phyloP scores from a whole-genome alignment of 208 protist species.

The Trichomonas tenax region DNA sequence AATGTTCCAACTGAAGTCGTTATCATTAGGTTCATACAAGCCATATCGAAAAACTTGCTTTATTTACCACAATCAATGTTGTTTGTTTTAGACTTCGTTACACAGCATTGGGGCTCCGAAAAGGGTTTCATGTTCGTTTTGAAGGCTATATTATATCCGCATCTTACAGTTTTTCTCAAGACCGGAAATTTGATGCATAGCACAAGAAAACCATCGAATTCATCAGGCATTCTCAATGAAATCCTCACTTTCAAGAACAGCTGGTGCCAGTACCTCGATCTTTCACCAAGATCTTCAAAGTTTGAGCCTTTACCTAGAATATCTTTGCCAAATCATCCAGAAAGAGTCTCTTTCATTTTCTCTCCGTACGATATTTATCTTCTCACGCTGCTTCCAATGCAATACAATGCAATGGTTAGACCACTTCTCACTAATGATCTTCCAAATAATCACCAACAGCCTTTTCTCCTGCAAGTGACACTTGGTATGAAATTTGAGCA shows the following conservation, averaged over 20 bases:
- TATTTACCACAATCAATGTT: background rate
- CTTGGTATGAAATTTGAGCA: background rate
- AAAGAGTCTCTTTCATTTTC: background rate
- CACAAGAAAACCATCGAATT: background rate
- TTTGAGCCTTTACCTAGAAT: background rate
- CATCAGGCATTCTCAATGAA: background rate
- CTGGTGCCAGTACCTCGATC: background rate
- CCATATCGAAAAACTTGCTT: background rate
- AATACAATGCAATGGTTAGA: background rate
- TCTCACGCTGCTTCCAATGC: background rate
- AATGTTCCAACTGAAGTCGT: background rate
- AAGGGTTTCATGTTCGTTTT: background rate
- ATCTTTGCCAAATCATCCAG: background rate
- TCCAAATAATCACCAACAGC: background rate
- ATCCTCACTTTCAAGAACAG: background rate
- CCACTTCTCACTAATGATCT: background rate
- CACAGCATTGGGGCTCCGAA: background rate
- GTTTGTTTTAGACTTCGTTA: background rate
- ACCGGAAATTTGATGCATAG: background rate
- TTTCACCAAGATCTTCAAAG: background rate
- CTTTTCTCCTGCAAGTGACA: background rate
- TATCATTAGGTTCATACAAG: background rate
- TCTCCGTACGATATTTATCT: background rate
- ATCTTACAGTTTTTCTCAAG: background rate
- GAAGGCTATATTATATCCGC: background rate